Base-by-base conservation (phyloP, 2,329 filamentous ascomycete species). In the Lecanicillium sp. region DNA sequence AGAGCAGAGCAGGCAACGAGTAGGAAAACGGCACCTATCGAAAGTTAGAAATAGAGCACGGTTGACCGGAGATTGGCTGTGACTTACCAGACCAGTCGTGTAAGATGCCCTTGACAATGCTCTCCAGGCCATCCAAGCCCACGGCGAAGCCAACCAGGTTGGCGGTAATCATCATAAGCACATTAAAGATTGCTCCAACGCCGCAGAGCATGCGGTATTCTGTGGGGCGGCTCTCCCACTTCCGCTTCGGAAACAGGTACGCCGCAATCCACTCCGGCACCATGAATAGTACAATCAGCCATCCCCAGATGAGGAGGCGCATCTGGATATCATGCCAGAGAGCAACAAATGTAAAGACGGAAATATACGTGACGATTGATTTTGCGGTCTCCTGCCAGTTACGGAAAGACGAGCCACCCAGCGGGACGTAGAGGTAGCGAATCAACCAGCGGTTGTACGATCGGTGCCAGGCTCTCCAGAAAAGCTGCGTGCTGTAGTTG, bases 251-350 rank as follows among this genome's bases (percentile, higher is more conserved):
- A 64, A 98, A 95, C 0, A 90, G 50, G 32, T 81, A 71, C 0
- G 74, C 72, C 0, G 82, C 89, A 7, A 86, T 69, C 56, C 91
- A 79, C 70, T 98, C 93, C 0, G 93, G 93, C 6, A 96, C 64
- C 65, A 98, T 88, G 67, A 98, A 98, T 20, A 97, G 70, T 0
- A 94, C 90, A 54, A 98, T 82, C 32, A 98, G 76, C 93, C 93
- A 98, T 23, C 93, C 91, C 93, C 93, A 98, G 65, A 95, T 85
- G 26, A 98, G 76, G 32, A 98, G 74, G 9, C 86, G 81, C 24
- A 97, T 78, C 67, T 95, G 85, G 60, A 98, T 95, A 59, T 98
- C 93, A 67, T 98, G 93, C 93, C 93, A 98, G 23, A 98, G 73
- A 0, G 93, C 94, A 20, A 98, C 93, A 60, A 98, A 98, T 0